Evolutionary conservation across 2,329 filamentous ascomycete genomes (phyloP).

Genomic region (Mollisia scopiformis): DNA sequence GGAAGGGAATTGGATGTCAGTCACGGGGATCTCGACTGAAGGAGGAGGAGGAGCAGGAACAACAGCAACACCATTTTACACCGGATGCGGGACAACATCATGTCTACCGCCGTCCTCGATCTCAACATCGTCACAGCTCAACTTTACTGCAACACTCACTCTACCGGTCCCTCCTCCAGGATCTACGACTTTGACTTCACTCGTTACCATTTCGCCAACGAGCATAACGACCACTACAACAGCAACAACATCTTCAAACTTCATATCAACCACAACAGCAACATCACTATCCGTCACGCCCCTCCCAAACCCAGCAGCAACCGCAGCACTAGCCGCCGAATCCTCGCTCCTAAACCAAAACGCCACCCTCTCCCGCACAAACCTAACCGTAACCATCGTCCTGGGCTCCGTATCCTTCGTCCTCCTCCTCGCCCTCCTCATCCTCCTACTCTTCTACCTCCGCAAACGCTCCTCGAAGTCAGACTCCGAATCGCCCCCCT

Average conservation of each 20-base stretch:
- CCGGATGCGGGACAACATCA: background rate
- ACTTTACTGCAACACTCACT: background rate
- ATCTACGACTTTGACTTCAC: background rate
- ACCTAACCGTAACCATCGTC: slow-evolving; percentile 11
- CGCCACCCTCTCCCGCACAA: slow-evolving; percentile 5
- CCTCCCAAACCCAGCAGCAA: slow-evolving; percentile 4
- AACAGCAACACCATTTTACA: background rate
- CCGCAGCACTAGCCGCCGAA: slow-evolving; percentile 8
- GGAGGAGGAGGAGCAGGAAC: slow-evolving; percentile 1
- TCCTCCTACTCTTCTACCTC: slow-evolving; percentile 9
- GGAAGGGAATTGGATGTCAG: slow-evolving; percentile 17
- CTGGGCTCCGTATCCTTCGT: slow-evolving; percentile 8
- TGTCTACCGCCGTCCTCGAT: background rate
- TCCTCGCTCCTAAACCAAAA: slow-evolving; percentile 9
- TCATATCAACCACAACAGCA: slow-evolving; percentile 7
- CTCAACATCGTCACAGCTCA: background rate
- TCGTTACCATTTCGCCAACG: background rate
- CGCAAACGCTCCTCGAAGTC: slow-evolving; percentile 1
- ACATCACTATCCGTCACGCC: background rate
- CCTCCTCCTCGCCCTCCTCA: slow-evolving; percentile 5
- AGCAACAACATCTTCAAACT: slow-evolving; percentile 3
- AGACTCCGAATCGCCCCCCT: slow-evolving; percentile 7
- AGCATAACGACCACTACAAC: slow-evolving; percentile 3
- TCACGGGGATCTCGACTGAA: background rate
- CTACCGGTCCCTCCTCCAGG: background rate